Conservation (phyloP, 2,329 filamentous ascomycete genomes). For the Harringtonia aguacate region DNA sequence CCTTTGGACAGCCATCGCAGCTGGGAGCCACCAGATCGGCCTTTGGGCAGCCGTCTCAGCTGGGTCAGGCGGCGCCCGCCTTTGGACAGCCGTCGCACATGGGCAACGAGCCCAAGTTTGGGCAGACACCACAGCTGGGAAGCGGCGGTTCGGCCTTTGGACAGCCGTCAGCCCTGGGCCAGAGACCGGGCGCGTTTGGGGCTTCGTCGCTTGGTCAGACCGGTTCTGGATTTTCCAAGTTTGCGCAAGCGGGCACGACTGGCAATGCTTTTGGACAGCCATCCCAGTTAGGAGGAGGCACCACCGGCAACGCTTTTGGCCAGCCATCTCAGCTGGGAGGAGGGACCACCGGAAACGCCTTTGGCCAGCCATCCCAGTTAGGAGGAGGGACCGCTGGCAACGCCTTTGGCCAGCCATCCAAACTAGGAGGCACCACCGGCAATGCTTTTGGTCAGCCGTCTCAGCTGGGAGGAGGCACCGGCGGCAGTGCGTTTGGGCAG, state of each 20-base stretch:
- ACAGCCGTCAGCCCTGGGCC: constrained; percentile 18
- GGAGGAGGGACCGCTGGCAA: constrained; percentile 8
- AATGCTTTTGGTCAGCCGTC: constrained; percentile 9
- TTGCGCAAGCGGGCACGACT: constrained; percentile 13
- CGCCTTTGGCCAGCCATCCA: constrained; percentile 19
- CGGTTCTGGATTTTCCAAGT: constrained; percentile 17
- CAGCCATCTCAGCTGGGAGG: constrained; percentile 13
- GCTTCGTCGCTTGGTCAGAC: constrained; percentile 27
- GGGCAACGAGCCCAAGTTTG: constrained; percentile 24
- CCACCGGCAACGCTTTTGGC: constrained; percentile 13
- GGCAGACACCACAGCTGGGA: constrained; percentile 22
- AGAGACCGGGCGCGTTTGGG: constrained; percentile 12
- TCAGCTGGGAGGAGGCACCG: constrained; percentile 8
- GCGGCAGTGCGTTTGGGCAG: constrained; percentile 17
- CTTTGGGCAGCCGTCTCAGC: constrained; percentile 20
- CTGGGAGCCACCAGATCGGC: constrained; percentile 18
- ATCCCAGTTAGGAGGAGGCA: constrained; percentile 15
- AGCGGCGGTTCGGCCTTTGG: constrained; percentile 14
- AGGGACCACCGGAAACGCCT: neutral
- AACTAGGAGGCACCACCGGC: constrained; percentile 11
- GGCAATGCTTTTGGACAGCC: constrained; percentile 14
- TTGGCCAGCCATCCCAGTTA: constrained; percentile 20
- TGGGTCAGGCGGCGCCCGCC: constrained; percentile 18
- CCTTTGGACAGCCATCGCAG: constrained; percentile 29
- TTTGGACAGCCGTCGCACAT: constrained; percentile 29